A percentile compares a stretch with the other conserved stretches of the same genome.
These are phyloP conservation scores for Brassica hybrid DNA, from an alignment of 441 rosid genomes.

Conservation along the genomic window DNA sequence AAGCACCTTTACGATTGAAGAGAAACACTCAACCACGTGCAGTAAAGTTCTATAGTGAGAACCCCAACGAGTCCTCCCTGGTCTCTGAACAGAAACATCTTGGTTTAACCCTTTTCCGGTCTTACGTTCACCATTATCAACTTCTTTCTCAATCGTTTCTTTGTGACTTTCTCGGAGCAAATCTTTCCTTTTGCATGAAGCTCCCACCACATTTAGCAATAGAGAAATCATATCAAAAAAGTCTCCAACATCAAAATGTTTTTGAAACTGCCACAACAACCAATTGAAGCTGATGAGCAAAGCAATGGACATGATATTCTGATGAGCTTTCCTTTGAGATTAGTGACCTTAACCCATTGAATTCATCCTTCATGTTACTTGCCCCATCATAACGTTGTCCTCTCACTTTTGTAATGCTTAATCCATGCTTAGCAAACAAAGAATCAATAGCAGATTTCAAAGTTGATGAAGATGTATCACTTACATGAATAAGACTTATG, in stretches of 20 bases:
- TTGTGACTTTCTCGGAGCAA: neutral
- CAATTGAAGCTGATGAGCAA: conserved; percentile 12
- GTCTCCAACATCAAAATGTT: neutral
- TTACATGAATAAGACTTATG: neutral
- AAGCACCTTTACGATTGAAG: neutral
- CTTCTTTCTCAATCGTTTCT: neutral
- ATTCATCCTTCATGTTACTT: no score
- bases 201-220: neutral
- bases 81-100: neutral
- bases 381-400: no score
- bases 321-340: neutral
- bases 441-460: no score
- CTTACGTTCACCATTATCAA: neutral
- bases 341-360: conserved; percentile 4
- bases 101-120: neutral
- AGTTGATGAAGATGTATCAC: no score
- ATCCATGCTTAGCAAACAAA: no score
- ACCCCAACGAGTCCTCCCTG: neutral
- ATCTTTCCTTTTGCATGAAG: neutral
- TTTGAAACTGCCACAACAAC: neutral
- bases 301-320: neutral
- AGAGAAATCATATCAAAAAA: neutral
- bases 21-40: neutral
- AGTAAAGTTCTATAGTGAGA: neutral
- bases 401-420: no score